Base-by-base conservation (phyloP, 371 early-diverging fungal genomes). In the Syncephalastrum sp. region DNA sequence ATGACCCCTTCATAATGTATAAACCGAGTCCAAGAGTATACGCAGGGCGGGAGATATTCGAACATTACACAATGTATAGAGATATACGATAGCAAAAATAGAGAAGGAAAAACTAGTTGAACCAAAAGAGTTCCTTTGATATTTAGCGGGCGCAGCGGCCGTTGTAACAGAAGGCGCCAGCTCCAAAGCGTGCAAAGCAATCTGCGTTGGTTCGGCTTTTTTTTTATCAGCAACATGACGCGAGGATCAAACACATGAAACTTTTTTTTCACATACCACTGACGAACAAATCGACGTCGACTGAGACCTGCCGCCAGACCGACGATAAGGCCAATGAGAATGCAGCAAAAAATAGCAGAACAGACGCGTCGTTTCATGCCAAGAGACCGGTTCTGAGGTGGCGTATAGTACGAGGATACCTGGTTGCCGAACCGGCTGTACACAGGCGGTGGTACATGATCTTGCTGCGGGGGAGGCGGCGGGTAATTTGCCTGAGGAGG, bases 291-390 rank as follows among this genome's bases (percentile, higher is more conserved):
- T 3, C 60, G 53, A 6, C 41, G 54, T 41, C 56, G 29, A 42
- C 68, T 68, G 16, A 71, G 43, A 14, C 72, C 72, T 25, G 65
- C 45, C 23, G 72, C 56, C 7, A 71, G 23, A 1, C 68, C 65
- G 23, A 71, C 38, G n/a, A 65, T 58, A 7, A 71, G 42, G 5
- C 63, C 65, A 41, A 68, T 48, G 1, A 68, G 4, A 10, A 71
- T 64, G 56, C 59, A 62, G 24, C 72, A 71, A 15, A 57, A 68
- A n/a, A 61, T 43, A 1, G 59, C 3, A 8, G 68, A 65, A 29
- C 53, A 62, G n/a, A 53, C 5, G 15, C 63, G 46, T 19, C 72
- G 62, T 24, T 48, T 64, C 15, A 68, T 29, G 3, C 65, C 72
- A 13, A 68, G 27, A 12, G 41, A 38, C 42, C 47, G 55, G 17